Evolutionary conservation across 768 basidiomycete genomes (phyloP).

Genomic region (Suillus bovinus): DNA sequence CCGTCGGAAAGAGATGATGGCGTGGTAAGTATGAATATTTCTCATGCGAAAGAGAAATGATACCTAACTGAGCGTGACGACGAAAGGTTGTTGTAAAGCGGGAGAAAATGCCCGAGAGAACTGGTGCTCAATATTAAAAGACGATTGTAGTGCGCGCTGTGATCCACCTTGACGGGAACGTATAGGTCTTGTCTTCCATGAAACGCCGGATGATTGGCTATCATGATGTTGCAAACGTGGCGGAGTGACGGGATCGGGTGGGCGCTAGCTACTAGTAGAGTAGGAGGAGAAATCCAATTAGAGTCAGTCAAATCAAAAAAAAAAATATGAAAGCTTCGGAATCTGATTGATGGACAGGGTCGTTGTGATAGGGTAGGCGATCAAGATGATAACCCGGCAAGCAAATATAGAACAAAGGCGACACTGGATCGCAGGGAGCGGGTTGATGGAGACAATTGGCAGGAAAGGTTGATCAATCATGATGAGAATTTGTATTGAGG

Average conservation of each 20-base stretch:
- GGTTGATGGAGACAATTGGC: conserved; percentile 24
- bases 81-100: conserved; percentile 1
- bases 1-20: background rate
- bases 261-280: no score
- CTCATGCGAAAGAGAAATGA: background rate
- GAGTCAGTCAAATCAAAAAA: conserved; percentile 23
- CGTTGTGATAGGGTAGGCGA: conserved; percentile 39
- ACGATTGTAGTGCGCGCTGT: background rate
- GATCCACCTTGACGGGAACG: background rate
- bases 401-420: conserved; percentile 21
- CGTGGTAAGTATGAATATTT: background rate
- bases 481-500: background rate
- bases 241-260: background rate
- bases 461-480: conserved; percentile 6
- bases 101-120: background rate
- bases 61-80: conserved; percentile 5
- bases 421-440: conserved; percentile 15
- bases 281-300: conserved; percentile 26
- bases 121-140: background rate
- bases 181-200: background rate
- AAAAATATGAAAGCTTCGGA: conserved; percentile 25
- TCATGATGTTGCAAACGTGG: conserved; percentile 1
- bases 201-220: conserved; percentile 2
- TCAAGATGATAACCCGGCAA: conserved; percentile 32
- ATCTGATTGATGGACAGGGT: conserved; percentile 36